Evolutionary conservation across 306 rosid species (phyloP).

Genomic region (Quercus aquifolioides): DNA sequence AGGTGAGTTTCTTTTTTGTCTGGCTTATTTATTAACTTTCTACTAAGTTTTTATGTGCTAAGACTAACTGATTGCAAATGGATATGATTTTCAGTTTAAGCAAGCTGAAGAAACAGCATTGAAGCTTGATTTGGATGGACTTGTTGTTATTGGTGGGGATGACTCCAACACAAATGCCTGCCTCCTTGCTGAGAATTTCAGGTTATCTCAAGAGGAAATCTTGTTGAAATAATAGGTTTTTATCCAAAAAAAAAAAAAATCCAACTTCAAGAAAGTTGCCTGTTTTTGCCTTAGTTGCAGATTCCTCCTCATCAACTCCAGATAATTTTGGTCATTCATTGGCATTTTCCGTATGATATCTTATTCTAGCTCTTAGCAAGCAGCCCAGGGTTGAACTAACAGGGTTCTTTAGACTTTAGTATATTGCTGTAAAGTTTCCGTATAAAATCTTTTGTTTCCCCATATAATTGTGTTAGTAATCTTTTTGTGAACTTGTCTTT

Average conservation of each 20-base stretch:
- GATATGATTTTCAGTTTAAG: slow-evolving; percentile 54
- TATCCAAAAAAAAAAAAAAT: not conserved
- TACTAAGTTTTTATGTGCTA: not conserved
- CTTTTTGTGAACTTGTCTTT: not conserved
- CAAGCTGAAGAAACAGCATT: slow-evolving; percentile 88
- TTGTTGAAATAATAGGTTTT: not conserved
- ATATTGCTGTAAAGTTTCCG: not conserved
- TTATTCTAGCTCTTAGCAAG: not conserved
- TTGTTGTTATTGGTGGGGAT: slow-evolving; percentile 98
- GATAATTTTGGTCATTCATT: not conserved
- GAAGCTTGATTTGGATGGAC: slow-evolving; percentile 96
- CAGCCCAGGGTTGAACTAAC: not conserved
- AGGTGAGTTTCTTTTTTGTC: slow-evolving; percentile 47
- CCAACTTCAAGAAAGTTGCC: not conserved
- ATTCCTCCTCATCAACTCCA: not conserved
- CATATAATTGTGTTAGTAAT: not conserved
- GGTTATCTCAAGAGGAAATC: slow-evolving; percentile 42
- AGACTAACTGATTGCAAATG: slow-evolving; percentile 28
- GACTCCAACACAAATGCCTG: slow-evolving; percentile 99
- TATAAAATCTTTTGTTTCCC: not conserved
- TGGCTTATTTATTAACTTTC: not conserved
- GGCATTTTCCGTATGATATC: not conserved
- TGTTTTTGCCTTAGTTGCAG: not conserved
- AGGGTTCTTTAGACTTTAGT: not conserved
- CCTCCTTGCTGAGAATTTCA: slow-evolving; percentile 97